phyloP scores from a whole-genome alignment of 2,329 filamentous ascomycete species.

The Penicillium hesseltinei region DNA sequence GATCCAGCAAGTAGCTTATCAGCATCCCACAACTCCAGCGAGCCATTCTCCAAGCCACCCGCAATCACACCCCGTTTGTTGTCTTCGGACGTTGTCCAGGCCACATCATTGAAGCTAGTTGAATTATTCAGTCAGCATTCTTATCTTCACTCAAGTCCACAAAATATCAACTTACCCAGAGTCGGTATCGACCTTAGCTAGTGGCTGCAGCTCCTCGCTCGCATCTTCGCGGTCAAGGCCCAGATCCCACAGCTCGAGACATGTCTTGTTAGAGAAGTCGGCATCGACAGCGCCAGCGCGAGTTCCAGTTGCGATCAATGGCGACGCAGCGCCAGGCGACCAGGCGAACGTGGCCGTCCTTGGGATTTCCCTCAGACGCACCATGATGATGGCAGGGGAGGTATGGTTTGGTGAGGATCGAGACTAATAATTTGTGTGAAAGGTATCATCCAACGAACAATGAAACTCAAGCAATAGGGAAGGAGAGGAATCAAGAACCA shows the following conservation, averaged over 20 bases:
- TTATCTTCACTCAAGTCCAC: background rate
- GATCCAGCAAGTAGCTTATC: conserved; percentile 59
- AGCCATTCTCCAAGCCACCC: conserved; percentile 90
- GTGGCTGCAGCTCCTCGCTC: conserved; percentile 78
- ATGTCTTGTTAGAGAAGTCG: conserved; percentile 96
- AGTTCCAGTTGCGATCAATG: conserved; percentile 88
- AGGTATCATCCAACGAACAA: conserved; percentile 21
- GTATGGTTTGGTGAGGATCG: conserved; percentile 24
- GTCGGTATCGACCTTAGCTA: conserved; percentile 80
- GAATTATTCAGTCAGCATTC: conserved; percentile 23
- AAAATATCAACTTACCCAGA: conserved; percentile 64
- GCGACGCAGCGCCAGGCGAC: conserved; percentile 76
- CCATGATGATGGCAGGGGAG: conserved; percentile 61
- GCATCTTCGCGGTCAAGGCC: conserved; percentile 73
- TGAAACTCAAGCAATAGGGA: conserved; percentile 8
- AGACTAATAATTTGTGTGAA: conserved; percentile 14
- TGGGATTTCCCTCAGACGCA: conserved; percentile 92
- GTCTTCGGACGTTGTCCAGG: conserved; percentile 81
- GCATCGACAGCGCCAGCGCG: conserved; percentile 92
- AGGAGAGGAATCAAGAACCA: conserved; percentile 20
- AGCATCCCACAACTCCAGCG: conserved; percentile 90
- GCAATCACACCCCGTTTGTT: conserved; percentile 87
- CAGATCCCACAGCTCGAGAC: conserved; percentile 94
- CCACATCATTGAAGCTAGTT: conserved; percentile 89
- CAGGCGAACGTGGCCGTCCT: conserved; percentile 96